phyloP scores from a whole-genome alignment of 257 asterid genomes.

The Gentiana dahurica region DNA sequence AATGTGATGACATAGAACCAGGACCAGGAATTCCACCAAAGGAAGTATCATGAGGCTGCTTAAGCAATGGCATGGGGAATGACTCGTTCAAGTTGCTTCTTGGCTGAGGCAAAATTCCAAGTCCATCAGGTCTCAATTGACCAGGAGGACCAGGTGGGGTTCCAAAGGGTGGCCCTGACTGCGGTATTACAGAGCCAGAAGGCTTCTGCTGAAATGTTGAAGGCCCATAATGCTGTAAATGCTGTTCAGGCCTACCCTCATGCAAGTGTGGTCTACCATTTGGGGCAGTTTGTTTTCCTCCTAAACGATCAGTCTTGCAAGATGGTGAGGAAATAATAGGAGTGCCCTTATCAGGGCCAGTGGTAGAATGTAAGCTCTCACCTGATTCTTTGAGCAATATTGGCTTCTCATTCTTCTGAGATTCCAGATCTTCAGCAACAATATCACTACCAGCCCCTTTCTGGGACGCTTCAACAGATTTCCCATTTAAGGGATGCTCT shows the following conservation, averaged over 20 bases:
- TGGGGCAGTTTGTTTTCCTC: constrained; percentile 4
- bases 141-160: constrained; percentile 27
- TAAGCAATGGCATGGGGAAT: constrained; percentile 14
- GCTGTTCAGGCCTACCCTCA: constrained; percentile 22
- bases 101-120: constrained; percentile 23
- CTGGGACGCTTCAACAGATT: constrained; percentile 23
- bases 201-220: constrained; percentile 12
- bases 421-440: constrained; percentile 5
- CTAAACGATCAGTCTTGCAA: constrained; percentile 6
- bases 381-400: constrained; percentile 7
- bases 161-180: constrained; percentile 16
- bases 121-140: constrained; percentile 27
- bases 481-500: constrained; percentile 32
- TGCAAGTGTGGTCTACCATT: constrained; percentile 5
- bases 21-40: constrained; percentile 13
- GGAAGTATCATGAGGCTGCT: constrained; percentile 16
- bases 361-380: constrained; percentile 14
- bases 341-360: constrained; percentile 8
- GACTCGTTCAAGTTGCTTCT: constrained; percentile 28
- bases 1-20: constrained; percentile 21
- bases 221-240: constrained; percentile 20
- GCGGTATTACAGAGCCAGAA: constrained; percentile 16
- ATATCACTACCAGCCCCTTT: constrained; percentile 12
- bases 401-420: constrained; percentile 9
- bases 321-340: constrained; percentile 17